Evolutionary conservation across 176 grass and related monocot genomes (phyloP), one percentile per base, ranked within the genome.

Genomic region (Carex cristatella): DNA sequence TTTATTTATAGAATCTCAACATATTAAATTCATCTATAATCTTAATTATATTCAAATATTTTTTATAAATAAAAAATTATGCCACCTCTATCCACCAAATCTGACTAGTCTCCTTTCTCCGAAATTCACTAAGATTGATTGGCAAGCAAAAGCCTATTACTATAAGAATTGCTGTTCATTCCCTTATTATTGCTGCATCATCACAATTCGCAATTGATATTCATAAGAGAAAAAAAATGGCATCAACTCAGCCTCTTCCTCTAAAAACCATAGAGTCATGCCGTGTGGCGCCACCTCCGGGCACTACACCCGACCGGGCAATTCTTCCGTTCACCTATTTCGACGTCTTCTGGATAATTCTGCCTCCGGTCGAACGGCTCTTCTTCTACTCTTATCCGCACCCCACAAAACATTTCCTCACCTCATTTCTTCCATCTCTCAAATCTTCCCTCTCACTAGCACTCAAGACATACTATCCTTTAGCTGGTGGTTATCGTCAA

Each of bases 391-490:
- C 2, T 31, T 55, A 75, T 18, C 68, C 37, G 15, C 68, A 70
- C 38, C 55, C 86, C 28, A 38, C 35, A 18, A 12, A 57, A 12
- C 19, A 15, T 23, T 64, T 58, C 30, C 2, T 33, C 23, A 37
- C 77, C 12, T 58, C 19, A 19, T 33, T 76, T 46, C 9, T 88
- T 27, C 48, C 51, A 30, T 84, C 69, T 28, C 69, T 88, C 38
- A 81, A 61, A 48, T 64, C 48, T 33, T 88, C 81, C 27, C 86
- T 88, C 23, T 88, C 86, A 30, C 28, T 65, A 1, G 65, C 85
- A 2, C 35, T 94, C 38, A 46, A 14, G 3, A 31, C 44, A 27
- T 94, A 83, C 82, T 90, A 84, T 82, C 88, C 91, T 2, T 86
- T 93, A 16, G 88, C 88, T 61, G 91, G 91, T 6, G 80, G 57